Evolutionary conservation across 1,284 basidiomycete species (phyloP).

Genomic region (Austroboletus novae-zelandiae): DNA sequence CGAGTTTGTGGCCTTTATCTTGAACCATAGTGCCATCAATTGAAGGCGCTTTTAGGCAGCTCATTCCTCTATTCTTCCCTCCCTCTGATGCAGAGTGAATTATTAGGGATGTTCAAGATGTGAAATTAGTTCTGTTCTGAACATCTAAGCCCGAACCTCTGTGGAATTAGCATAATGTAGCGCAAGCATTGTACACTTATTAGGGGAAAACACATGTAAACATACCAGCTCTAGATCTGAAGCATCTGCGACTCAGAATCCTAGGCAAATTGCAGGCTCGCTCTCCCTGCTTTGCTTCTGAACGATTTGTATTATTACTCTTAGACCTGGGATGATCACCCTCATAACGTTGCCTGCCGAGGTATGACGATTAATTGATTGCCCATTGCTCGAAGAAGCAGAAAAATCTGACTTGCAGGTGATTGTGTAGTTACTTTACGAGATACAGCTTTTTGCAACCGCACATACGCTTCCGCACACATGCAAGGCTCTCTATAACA

Average conservation of each 20-base stretch:
- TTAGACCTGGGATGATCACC: slow-evolving; percentile 36
- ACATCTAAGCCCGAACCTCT: too few species aligned
- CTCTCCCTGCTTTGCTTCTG: too few species aligned
- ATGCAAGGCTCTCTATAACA: slow-evolving; percentile 47
- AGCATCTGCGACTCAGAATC: too few species aligned
- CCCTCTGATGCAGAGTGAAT: slow-evolving; percentile 3
- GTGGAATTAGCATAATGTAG: too few species aligned
- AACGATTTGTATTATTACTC: slow-evolving; percentile 13
- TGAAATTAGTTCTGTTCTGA: too few species aligned
- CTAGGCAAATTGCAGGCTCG: too few species aligned
- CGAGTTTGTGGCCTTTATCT: slow-evolving; percentile 44
- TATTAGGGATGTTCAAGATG: background rate
- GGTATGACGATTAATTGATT: slow-evolving; percentile 10
- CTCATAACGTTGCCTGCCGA: slow-evolving; percentile 45
- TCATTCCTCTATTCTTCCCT: slow-evolving; percentile 62
- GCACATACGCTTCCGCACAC: slow-evolving; percentile 59
- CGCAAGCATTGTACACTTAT: too few species aligned
- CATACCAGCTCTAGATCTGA: too few species aligned
- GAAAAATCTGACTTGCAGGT: background rate
- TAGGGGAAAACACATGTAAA: too few species aligned
- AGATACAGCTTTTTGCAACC: slow-evolving; percentile 65
- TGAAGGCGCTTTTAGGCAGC: slow-evolving; percentile 36
- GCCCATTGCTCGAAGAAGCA: background rate
- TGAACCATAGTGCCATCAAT: background rate
- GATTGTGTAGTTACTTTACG: slow-evolving; percentile 60